Evolutionary conservation across 2,329 filamentous ascomycete species (phyloP), one percentile per base, ranked within the genome.

Genomic region (Trichoderma guizhouense): DNA sequence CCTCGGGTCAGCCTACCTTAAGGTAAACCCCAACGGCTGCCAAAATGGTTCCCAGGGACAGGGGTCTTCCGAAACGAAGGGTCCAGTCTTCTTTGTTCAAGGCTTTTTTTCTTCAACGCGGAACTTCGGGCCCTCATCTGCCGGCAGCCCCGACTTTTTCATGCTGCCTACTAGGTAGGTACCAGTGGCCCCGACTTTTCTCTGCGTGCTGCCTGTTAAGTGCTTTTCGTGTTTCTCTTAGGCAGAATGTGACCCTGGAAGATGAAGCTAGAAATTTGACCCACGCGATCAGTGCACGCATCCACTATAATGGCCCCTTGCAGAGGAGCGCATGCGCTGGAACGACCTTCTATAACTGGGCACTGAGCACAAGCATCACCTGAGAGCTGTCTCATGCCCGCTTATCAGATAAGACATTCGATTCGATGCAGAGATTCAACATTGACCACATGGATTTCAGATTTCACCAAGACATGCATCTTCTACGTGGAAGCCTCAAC

Each of bases 221-320:
- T 55, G 51, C 21, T 28, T 24, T 55, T 26, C 24, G 51, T 55
- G 11, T 28, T 51, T 53, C 26, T 18, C 51, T 24, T 18, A n/a
- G 62, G 62, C 62, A 26, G 51, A 67, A 39, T 58, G 65, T 68
- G 65, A 68, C 65, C 53, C 65, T 68, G 34, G 9, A 60, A 60
- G 32, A 57, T 4, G 34, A 55, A 68, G 30, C 8, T 32, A 32
- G 47, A 47, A 36, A 47, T 43, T 43, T 24, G 34, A 24, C 34
- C 65, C 65, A 68, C 65, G 65, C 53, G 65, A 60, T 62, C 55
- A 61, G 55, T 34, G 66, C 66, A 43, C 53, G 66, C 66, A 69
- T 53, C 55, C 66, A 69, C 55, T 61, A 69, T 24, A 61, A 61
- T 1, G 36, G 53, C 65, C 21, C 65, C 65, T 68, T 68, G 65